Evolutionary conservation across 2,329 filamentous ascomycete species (phyloP).

Genomic region (Colletotrichum sp.): DNA sequence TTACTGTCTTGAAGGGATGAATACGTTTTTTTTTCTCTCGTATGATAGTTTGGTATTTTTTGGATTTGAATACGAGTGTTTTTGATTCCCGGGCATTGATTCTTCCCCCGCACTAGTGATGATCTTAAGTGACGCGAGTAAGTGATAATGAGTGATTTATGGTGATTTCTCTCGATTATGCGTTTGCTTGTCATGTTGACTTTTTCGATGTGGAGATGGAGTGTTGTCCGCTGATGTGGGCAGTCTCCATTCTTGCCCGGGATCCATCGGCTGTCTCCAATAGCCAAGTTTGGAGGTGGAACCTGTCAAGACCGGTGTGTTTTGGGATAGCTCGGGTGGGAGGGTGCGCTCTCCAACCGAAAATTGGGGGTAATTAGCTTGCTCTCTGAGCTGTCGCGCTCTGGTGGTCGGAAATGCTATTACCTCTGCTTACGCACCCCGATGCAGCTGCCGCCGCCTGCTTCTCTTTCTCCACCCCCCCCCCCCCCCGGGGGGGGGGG

Average conservation of each 20-base stretch:
- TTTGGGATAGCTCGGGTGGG: not conserved
- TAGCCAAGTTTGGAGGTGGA: not conserved
- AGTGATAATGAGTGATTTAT: not conserved
- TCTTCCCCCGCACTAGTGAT: fast-evolving
- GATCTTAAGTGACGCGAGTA: not conserved
- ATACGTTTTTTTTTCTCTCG: not conserved
- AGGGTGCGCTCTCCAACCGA: not conserved
- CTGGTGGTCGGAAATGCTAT: not conserved
- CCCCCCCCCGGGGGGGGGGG: too few species aligned
- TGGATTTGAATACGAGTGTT: not conserved
- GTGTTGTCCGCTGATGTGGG: not conserved
- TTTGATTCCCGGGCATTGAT: slow-evolving; percentile 2
- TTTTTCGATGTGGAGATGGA: not conserved
- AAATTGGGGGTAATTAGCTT: not conserved
- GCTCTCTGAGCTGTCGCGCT: not conserved
- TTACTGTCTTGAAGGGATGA: not conserved
- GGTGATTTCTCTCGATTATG: not conserved
- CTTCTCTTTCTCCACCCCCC: not conserved
- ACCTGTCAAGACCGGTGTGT: not conserved
- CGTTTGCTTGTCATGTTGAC: not conserved
- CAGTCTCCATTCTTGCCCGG: not conserved
- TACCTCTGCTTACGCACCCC: not conserved
- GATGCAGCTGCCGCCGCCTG: not conserved
- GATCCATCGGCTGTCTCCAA: not conserved
- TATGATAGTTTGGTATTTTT: slow-evolving; percentile 7